Base-by-base conservation (phyloP, 768 basidiomycete species). In the Suillus subaureus region DNA sequence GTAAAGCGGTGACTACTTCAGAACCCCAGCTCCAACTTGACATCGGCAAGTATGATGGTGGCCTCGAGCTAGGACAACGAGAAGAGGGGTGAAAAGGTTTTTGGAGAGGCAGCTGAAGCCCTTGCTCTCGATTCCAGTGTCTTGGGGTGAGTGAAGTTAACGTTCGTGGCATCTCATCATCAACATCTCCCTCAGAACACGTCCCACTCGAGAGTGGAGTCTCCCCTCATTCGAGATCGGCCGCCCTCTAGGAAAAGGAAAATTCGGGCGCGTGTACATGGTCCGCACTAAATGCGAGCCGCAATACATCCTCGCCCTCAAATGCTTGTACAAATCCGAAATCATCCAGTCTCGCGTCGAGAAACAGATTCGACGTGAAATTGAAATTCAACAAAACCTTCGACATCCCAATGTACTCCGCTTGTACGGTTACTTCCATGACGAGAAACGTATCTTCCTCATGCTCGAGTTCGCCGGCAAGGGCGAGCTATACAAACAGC, bases 241-340 rank as follows among this genome's bases (percentile, higher is more conserved):
- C 21, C 88, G 95, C 13, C 95, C 96, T 4, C 84, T 99, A 2
- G 97, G 97, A n/a, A 98, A 99, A 76, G 97, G 97, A 55, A 99
- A 99, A 81, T 99, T 99, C 71, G 97, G 97, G 1, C 92, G 95
- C 3, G 97, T 99, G 31, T 99, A 99, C 82, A 96, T 99, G 90
- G 95, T 97, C 54, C 88, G 96, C 61, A 98, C 97, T 23, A 97
- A 96, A 77, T 77, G 81, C 66, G 86, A 90, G 66, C 94, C 96
- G 1, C 87, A 90, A 66, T 99, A 93, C 82, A 97, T 98, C 74
- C 88, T 99, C 72, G 97, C 97, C 28, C 88, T 99, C 78, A 99
- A 99, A 79, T 96, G 93, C 68, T 84, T 98, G 64, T 96, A 96
- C 85, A 99, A 99, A 81, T 91, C 92, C 62, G 97, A 99, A 79